Evolutionary conservation across 768 basidiomycete genomes (phyloP).

Genomic region (Leccinum subtestaceum): DNA sequence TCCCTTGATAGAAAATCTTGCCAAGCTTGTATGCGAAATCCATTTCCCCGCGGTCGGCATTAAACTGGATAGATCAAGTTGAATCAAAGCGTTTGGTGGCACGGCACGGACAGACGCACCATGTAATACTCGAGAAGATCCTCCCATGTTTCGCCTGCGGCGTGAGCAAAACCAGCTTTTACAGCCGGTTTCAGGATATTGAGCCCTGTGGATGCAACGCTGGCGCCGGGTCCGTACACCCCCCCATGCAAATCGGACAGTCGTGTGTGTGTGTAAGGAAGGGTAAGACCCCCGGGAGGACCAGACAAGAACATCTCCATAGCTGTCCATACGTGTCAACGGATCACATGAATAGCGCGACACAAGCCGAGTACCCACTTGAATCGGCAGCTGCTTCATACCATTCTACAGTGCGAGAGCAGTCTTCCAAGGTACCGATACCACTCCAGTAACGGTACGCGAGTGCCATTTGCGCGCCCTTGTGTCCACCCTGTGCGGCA

Average conservation of each 20-base stretch:
- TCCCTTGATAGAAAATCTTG: constrained; percentile 96
- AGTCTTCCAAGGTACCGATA: constrained; percentile 86
- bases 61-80: constrained; percentile 59
- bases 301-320: constrained; percentile 80
- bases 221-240: constrained; percentile 92
- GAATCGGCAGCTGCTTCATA: constrained; percentile 89
- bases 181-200: constrained; percentile 73
- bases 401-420: constrained; percentile 79
- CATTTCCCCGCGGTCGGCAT: constrained; percentile 87
- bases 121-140: constrained; percentile 91
- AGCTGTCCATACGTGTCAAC: constrained; percentile 41
- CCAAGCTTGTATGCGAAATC: constrained; percentile 90
- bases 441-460: constrained; percentile 96
- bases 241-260: constrained; percentile 91
- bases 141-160: constrained; percentile 92
- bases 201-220: constrained; percentile 83
- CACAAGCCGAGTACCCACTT: constrained; percentile 45
- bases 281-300: constrained; percentile 85
- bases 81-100: neutral
- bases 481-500: constrained; percentile 83
- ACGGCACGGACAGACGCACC: constrained; percentile 39
- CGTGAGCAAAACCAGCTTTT: constrained; percentile 77
- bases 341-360: neutral
- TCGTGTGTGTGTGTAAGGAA: constrained; percentile 77
- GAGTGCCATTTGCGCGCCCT: constrained; percentile 87